Conservation (phyloP, 495 filamentous ascomycete genomes). For the Penicillium ochrochloron region DNA sequence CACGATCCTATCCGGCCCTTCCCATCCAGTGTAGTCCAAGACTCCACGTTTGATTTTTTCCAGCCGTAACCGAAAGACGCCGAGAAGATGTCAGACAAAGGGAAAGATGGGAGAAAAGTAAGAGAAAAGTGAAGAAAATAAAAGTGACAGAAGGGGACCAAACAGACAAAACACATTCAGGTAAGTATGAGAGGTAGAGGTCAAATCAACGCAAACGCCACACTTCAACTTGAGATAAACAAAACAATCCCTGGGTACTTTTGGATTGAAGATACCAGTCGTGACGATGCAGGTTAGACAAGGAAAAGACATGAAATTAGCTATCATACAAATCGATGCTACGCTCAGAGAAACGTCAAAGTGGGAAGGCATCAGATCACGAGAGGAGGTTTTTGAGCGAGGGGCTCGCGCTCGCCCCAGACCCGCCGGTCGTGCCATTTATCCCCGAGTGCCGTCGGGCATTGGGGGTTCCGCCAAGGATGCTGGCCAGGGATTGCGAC, state of each 20-base stretch:
- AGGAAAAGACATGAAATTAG: slow-evolving; percentile 27
- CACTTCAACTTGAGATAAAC: slow-evolving; percentile 17
- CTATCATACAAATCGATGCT: slow-evolving; percentile 33
- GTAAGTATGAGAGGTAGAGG: slow-evolving; percentile 8
- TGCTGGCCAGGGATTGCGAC: slow-evolving; percentile 22
- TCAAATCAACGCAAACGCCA: background rate
- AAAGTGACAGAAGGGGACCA: slow-evolving; percentile 17
- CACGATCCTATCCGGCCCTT: slow-evolving; percentile 19
- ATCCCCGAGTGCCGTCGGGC: slow-evolving; percentile 38
- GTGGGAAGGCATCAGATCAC: slow-evolving; percentile 35
- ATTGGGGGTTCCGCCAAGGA: slow-evolving; percentile 31
- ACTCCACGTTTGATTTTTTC: slow-evolving; percentile 23
- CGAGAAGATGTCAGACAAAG: slow-evolving; percentile 22
- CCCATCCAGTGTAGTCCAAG: slow-evolving; percentile 14
- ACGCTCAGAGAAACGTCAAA: slow-evolving; percentile 12
- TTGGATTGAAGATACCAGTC: slow-evolving; percentile 28
- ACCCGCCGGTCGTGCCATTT: slow-evolving; percentile 42
- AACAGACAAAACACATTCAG: slow-evolving; percentile 15
- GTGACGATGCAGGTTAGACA: slow-evolving; percentile 31
- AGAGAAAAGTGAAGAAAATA: slow-evolving; percentile 17
- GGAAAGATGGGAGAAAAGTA: slow-evolving; percentile 13
- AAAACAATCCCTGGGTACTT: slow-evolving; percentile 16
- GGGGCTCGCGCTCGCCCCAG: slow-evolving; percentile 72
- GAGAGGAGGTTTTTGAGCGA: slow-evolving; percentile 77
- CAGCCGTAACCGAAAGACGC: slow-evolving; percentile 31